Evolutionary conservation across 2,329 filamentous ascomycete genomes (phyloP).

Genomic region (Xylariaceae sp.): DNA sequence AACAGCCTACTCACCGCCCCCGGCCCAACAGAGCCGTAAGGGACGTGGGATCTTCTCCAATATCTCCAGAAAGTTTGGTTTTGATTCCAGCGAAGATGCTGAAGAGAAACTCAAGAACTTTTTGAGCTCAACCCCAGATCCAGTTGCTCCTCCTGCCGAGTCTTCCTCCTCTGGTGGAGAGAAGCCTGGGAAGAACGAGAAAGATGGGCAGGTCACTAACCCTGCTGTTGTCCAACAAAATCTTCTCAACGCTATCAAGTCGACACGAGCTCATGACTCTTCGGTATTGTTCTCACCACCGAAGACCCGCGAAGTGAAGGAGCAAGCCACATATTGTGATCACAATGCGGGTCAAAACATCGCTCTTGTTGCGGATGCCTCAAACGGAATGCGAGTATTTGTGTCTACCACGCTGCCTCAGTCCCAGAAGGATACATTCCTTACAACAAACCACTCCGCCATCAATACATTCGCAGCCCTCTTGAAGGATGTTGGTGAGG

Average conservation of each 20-base stretch:
- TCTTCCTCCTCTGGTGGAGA: constrained; percentile 20
- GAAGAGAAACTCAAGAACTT: constrained; percentile 45
- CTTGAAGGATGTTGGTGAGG: constrained; percentile 62
- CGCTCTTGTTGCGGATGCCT: constrained; percentile 63
- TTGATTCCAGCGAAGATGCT: constrained; percentile 49
- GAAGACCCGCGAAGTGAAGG: constrained; percentile 67
- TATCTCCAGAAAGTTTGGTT: constrained; percentile 63
- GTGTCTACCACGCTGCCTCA: constrained; percentile 52
- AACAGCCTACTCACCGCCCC: constrained; percentile 26
- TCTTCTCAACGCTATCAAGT: constrained; percentile 72
- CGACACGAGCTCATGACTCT: constrained; percentile 73
- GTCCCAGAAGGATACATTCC: constrained; percentile 50
- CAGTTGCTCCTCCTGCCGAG: constrained; percentile 17
- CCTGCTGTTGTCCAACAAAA: constrained; percentile 63
- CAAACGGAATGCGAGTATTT: constrained; percentile 71
- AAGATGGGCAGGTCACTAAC: constrained; percentile 53
- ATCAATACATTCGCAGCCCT: constrained; percentile 68
- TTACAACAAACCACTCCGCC: constrained; percentile 54
- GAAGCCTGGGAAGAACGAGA: constrained; percentile 21
- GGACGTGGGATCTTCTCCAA: constrained; percentile 62
- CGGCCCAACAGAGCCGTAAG: constrained; percentile 41
- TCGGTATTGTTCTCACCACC: constrained; percentile 69
- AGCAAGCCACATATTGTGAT: constrained; percentile 85
- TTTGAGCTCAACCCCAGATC: constrained; percentile 30
- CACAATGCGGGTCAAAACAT: constrained; percentile 70